A percentile compares a stretch with the other conserved stretches of the same genome.
phyloP scores from a whole-genome alignment of 2,329 filamentous ascomycete species.

The Hypoxylon sp. region DNA sequence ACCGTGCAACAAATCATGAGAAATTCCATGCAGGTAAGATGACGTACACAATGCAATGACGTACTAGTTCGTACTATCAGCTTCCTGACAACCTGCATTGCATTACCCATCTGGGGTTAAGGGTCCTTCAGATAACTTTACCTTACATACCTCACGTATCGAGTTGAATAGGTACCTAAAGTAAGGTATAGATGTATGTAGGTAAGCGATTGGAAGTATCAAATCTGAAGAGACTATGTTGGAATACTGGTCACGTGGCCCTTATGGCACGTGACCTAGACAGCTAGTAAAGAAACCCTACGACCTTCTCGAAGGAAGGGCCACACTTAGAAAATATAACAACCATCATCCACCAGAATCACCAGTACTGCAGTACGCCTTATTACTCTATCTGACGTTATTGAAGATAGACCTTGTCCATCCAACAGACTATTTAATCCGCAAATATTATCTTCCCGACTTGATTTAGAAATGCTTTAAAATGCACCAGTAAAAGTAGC shows the following conservation, averaged over 20 bases:
- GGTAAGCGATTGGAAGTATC: not conserved
- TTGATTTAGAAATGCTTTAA: conserved; percentile 2
- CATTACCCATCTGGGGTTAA: conserved; percentile 11
- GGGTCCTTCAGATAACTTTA: conserved; percentile 12
- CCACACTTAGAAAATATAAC: no score
- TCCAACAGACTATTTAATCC: not conserved
- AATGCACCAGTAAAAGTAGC: conserved; percentile 18
- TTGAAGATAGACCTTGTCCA: no score
- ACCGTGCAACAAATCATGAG: conserved; percentile 28
- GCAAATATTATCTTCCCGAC: not conserved
- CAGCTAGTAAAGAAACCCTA: no score
- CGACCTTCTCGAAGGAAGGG: no score
- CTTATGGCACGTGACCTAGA: no score
- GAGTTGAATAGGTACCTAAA: conserved; percentile 3
- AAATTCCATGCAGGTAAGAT: conserved; percentile 42
- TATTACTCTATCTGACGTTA: no score
- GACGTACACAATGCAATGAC: conserved; percentile 45
- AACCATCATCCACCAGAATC: no score
- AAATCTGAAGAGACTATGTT: no score
- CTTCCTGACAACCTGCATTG: conserved; percentile 30
- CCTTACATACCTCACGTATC: conserved; percentile 13
- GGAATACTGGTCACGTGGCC: no score
- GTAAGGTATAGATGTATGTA: no score
- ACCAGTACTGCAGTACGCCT: no score
- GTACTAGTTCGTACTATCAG: conserved; percentile 33